Percentiles rank a stretch among this genome's conserved stretches.
phyloP scores from a whole-genome alignment of 2,329 filamentous ascomycete species.

The Mollisia scopiformis region DNA sequence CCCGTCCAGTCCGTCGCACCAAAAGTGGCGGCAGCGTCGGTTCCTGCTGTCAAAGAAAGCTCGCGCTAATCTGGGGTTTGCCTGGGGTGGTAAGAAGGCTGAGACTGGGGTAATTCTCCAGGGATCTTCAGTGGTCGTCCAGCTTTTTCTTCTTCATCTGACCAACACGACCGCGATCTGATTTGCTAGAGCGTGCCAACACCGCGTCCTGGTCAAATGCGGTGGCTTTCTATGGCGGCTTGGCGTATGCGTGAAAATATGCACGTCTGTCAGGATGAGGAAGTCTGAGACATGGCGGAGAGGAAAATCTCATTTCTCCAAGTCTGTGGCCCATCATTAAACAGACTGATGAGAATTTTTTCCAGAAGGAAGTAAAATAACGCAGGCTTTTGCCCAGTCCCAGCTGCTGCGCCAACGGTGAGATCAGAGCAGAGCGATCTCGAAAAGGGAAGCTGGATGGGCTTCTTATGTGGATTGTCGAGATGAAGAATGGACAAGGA shows the following conservation, averaged over 20 bases:
- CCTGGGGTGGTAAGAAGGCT: constrained; percentile 18
- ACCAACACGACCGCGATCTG: constrained; percentile 16
- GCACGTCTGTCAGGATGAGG: constrained; percentile 23
- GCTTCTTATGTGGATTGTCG: neutral
- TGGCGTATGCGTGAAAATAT: constrained; percentile 16
- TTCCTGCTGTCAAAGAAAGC: constrained; percentile 4
- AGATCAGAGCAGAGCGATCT: neutral
- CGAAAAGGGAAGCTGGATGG: neutral
- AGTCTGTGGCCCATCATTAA: neutral
- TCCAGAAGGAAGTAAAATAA: neutral
- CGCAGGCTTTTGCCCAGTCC: neutral
- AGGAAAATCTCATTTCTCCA: constrained; percentile 4
- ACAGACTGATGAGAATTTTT: constrained; percentile 2
- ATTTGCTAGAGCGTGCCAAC: constrained; percentile 20
- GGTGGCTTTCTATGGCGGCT: constrained; percentile 12
- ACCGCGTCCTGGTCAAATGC: constrained; percentile 23
- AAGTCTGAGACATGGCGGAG: constrained; percentile 22
- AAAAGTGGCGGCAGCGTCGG: constrained; percentile 14
- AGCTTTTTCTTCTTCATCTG: constrained; percentile 25
- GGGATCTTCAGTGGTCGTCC: constrained; percentile 19
- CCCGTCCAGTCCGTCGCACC: too few relatives aligned
- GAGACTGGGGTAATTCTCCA: constrained; percentile 26
- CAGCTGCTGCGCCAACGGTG: neutral
- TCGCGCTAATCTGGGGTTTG: constrained; percentile 1
- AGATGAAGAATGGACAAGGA: neutral